Evolutionary conservation across 495 filamentous ascomycete species (phyloP), one percentile per base, ranked within the genome.

Genomic region (Mytilinidion resinicola): DNA sequence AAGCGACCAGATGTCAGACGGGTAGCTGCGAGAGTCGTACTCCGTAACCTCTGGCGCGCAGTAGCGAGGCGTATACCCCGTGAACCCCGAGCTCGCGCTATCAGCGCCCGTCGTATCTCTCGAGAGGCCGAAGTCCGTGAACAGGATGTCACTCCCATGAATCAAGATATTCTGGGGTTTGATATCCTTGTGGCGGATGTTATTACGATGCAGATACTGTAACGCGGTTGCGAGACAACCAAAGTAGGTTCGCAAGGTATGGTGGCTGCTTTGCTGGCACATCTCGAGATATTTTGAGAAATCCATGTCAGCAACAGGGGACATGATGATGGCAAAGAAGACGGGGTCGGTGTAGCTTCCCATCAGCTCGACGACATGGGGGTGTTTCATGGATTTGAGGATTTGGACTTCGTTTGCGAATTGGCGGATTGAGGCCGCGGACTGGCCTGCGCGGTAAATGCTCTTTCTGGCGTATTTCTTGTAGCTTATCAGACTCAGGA

Each of bases 141-240:
- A 49, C 10, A 67, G 66, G 12, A 78, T 63, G 6, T 51, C 56
- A 10, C 54, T 57, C 17, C 19, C 51, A n/a, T 72, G 68, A 17
- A 78, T 53, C 8, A 77, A 59, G 11, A 78, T 70, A 47, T 78
- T 77, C 53, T 70, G 61, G 4, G 75, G 75, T 60, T 78, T 78
- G 46, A 78, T 65, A 55, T 77, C 75, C 41, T 67, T 63, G 63
- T 77, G 76, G 35, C 67, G 57, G 19, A 76, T 68, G 34, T 60
- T 36, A 30, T 62, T 59, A 1, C 59, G 39, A 57, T 78, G 76
- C 11, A 78, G 60, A 57, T 70, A 76, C 15, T 19, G 46, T 7
- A 78, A n/a, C 1, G 71, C 69, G 9, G 56, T 60, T 5, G 69
- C 65, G 10, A 76, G 68, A 48, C 74, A 76, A 9, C 73, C 72